phyloP scores from a whole-genome alignment of 345 rosid species.

The Lagerstroemia speciosa region DNA sequence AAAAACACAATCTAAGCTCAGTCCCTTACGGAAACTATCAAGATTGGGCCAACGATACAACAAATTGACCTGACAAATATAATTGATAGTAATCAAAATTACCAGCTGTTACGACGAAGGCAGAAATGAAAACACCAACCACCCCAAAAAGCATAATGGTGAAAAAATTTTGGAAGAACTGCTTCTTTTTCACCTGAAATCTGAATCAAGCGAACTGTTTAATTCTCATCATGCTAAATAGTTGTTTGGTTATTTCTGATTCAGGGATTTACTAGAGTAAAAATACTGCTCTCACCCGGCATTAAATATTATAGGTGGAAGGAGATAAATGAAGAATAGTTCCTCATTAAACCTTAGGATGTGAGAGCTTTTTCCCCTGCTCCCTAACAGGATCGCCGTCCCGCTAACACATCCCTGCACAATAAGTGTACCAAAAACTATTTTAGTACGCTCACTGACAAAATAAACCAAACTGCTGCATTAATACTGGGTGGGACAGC shows the following conservation, averaged over 20 bases:
- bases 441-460: not conserved
- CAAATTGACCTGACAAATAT: too few species aligned
- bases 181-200: conserved; percentile 91
- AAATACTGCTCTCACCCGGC: conserved; percentile 57
- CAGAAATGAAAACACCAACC: conserved; percentile 69
- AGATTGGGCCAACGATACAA: too few species aligned
- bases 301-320: conserved; percentile 92
- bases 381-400: conserved; percentile 40
- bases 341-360: conserved; percentile 68
- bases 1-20: conserved; percentile 4
- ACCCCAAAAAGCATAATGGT: conserved; percentile 79
- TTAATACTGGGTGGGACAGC: not conserved
- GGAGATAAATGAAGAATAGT: conserved; percentile 85
- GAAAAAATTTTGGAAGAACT: conserved; percentile 74
- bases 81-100: conserved; percentile 4
- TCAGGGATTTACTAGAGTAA: not conserved
- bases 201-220: conserved; percentile 20
- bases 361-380: conserved; percentile 71
- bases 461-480: not conserved
- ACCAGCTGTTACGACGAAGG: conserved; percentile 54
- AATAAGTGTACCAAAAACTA: not conserved
- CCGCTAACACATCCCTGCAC: conserved; percentile 62
- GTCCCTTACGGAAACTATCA: not conserved
- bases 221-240: too few species aligned
- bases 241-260: not conserved